Evolutionary conservation across 129 eudicot species (phyloP).

Genomic region (Flaveria ramosissima): DNA sequence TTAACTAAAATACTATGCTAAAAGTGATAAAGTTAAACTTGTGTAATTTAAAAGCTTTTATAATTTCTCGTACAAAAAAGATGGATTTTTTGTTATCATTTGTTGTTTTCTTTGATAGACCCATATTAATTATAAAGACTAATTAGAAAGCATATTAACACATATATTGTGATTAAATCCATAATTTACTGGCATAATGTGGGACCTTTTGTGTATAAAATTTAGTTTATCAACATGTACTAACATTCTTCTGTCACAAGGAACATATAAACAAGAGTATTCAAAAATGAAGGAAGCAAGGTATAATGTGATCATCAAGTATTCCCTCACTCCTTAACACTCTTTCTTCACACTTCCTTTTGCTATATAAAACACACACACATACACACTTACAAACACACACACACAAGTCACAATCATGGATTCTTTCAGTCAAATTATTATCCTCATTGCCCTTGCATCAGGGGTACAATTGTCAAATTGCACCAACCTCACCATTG

Average conservation of each 20-base stretch:
- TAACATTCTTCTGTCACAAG: slow-evolving; percentile 23
- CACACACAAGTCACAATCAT: slow-evolving; percentile 10
- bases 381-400: slow-evolving; percentile 1
- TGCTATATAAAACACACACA: slow-evolving; percentile 26
- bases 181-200: background rate
- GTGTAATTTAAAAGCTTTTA: too few relatives aligned
- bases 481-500: slow-evolving; percentile 46
- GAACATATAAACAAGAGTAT: slow-evolving; percentile 21
- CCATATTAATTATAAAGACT: too few relatives aligned
- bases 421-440: slow-evolving; percentile 20
- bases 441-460: slow-evolving; percentile 17
- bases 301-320: slow-evolving; percentile 34
- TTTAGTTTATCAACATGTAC: slow-evolving; percentile 22
- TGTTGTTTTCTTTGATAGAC: too few relatives aligned
- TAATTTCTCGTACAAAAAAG: too few relatives aligned
- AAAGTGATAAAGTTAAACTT: too few relatives aligned
- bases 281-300: slow-evolving; percentile 36
- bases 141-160: background rate
- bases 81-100: too few relatives aligned
- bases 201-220: background rate
- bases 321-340: slow-evolving; percentile 35
- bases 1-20: too few relatives aligned
- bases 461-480: slow-evolving; percentile 39
- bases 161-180: background rate
- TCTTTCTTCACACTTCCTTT: slow-evolving; percentile 34